Evolutionary conservation across 225 moss, liverwort and hornwort genomes (phyloP).

Genomic region (Sphagnum tenellum): DNA sequence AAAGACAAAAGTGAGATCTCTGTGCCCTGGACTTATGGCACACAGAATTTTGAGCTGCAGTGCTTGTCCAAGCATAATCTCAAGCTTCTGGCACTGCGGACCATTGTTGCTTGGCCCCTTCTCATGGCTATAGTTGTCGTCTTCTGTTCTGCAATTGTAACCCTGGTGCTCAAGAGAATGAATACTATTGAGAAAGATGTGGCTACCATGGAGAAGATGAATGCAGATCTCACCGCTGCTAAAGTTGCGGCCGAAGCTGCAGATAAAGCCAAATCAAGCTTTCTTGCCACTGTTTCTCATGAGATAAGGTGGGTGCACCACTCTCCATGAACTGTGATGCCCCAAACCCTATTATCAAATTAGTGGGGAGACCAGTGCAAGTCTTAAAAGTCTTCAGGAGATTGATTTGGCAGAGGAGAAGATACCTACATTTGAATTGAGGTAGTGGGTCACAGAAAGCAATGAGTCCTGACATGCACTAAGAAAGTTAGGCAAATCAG

Average conservation of each 20-base stretch:
- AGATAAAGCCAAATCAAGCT: slow-evolving; percentile 39
- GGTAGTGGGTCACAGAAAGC: neutral
- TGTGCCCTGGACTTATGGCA: slow-evolving; percentile 25
- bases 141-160: slow-evolving; percentile 28
- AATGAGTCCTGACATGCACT: neutral
- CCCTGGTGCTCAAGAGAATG: slow-evolving; percentile 34
- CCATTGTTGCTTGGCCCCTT: slow-evolving; percentile 65
- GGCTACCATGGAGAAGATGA: slow-evolving; percentile 35
- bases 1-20: slow-evolving; percentile 8
- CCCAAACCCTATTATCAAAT: no score
- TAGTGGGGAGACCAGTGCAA: no score
- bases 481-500: no score
- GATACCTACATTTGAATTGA: neutral
- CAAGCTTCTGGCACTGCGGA: slow-evolving; percentile 26
- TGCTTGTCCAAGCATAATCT: neutral
- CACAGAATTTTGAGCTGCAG: slow-evolving; percentile 5
- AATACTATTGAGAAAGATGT: slow-evolving; percentile 33
- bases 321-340: no score
- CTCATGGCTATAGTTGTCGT: slow-evolving; percentile 42
- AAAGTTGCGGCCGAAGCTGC: slow-evolving; percentile 40
- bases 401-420: no score
- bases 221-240: slow-evolving; percentile 20
- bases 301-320: slow-evolving; percentile 55
- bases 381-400: no score
- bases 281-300: slow-evolving; percentile 69